Conservation (phyloP, 352 stramenopile species). For the Pythium folliculosum region DNA sequence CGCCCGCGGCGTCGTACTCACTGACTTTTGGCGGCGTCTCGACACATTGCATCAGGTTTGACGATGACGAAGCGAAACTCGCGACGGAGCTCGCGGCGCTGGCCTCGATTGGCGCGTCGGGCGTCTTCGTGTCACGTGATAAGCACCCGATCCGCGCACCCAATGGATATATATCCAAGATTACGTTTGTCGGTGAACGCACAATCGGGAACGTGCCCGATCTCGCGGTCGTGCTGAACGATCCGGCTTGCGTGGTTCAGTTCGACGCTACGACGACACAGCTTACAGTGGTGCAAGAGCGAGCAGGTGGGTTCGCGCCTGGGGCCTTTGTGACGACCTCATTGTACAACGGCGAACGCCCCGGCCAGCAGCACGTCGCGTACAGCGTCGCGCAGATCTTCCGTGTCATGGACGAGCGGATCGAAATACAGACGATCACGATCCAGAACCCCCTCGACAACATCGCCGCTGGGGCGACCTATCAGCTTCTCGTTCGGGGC, state of each 20-base stretch:
- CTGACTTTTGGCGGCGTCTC: conserved; percentile 47
- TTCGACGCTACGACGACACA: conserved; percentile 33
- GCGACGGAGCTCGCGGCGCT: conserved; percentile 35
- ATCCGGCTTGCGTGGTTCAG: conserved; percentile 18
- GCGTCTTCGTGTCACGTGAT: conserved; percentile 55
- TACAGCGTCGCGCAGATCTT: conserved; percentile 72
- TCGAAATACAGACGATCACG: conserved; percentile 65
- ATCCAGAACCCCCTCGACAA: conserved; percentile 47
- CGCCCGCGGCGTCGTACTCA: conserved; percentile 36
- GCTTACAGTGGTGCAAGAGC: conserved; percentile 28
- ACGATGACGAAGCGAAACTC: conserved; percentile 28
- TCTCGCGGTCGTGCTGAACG: conserved; percentile 31
- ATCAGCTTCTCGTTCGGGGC: conserved; percentile 40
- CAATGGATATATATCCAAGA: conserved; percentile 58
- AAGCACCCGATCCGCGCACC: conserved; percentile 38
- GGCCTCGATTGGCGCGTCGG: conserved; percentile 34
- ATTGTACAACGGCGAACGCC: conserved; percentile 57
- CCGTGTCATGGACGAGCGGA: conserved; percentile 67
- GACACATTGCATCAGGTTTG: conserved; percentile 46
- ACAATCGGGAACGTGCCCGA: conserved; percentile 55
- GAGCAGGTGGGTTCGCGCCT: conserved; percentile 32
- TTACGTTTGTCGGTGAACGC: conserved; percentile 69
- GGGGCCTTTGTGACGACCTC: conserved; percentile 48
- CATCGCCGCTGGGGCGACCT: conserved; percentile 38
- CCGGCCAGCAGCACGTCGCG: conserved; percentile 40